phyloP scores from a whole-genome alignment of 257 asterid species.

The Nicotiana obtusifolia region DNA sequence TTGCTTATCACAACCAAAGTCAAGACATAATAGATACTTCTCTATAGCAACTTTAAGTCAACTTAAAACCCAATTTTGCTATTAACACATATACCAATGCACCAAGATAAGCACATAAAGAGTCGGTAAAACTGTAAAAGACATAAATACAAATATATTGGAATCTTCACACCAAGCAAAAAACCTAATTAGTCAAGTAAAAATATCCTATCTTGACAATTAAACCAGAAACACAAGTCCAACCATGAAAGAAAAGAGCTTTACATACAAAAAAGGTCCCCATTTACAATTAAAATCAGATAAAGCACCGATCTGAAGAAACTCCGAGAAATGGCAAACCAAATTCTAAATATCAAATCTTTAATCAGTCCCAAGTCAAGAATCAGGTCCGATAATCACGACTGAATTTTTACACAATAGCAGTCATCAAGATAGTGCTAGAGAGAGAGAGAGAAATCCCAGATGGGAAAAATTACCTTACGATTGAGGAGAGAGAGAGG shows the following conservation, averaged over 20 bases:
- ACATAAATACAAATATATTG: background rate
- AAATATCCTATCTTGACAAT: background rate
- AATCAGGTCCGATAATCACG: background rate
- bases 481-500: background rate
- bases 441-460: background rate
- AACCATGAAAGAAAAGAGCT: background rate
- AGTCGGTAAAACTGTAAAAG: background rate
- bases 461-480: background rate
- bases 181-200: slow-evolving; percentile 6
- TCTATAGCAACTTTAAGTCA: background rate
- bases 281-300: background rate
- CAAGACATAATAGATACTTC: background rate
- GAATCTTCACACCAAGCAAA: background rate
- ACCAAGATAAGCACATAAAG: background rate
- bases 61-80: background rate
- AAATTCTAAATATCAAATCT: background rate
- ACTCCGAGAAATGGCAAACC: background rate
- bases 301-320: background rate
- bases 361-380: background rate
- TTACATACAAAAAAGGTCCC: background rate
- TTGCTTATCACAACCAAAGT: background rate
- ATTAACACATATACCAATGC: background rate
- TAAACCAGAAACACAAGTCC: background rate
- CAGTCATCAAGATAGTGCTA: background rate
- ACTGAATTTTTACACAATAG: background rate